phyloP scores from a whole-genome alignment of 2,329 filamentous ascomycete genomes.

The Aspergillus brunneoviolaceus region DNA sequence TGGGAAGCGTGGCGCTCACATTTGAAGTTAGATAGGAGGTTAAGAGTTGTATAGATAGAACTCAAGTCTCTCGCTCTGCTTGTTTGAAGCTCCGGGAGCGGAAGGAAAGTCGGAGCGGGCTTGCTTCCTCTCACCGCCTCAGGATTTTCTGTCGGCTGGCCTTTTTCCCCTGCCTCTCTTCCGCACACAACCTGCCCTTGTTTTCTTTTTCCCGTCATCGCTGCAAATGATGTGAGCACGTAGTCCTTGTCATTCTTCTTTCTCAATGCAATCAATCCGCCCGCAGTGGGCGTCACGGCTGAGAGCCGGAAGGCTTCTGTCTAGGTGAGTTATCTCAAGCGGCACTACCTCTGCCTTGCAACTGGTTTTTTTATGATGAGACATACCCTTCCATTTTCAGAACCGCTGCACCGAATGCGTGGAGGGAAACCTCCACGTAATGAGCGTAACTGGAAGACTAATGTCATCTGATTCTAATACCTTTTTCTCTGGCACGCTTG shows the following conservation, averaged over 20 bases:
- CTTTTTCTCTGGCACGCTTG: not conserved
- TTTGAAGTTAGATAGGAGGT: not conserved
- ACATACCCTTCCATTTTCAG: slow-evolving; percentile 46
- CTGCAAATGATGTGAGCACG: slow-evolving; percentile 26
- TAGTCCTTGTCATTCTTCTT: slow-evolving; percentile 14
- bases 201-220: slow-evolving; percentile 12
- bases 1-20: not conserved
- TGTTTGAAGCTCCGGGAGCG: slow-evolving; percentile 13
- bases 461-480: slow-evolving; percentile 20
- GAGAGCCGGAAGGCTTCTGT: slow-evolving; percentile 27
- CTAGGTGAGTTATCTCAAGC: slow-evolving; percentile 35
- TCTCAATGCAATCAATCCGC: slow-evolving; percentile 42
- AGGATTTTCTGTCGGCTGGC: slow-evolving; percentile 16
- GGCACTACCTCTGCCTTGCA: slow-evolving; percentile 7
- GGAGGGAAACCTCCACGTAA: slow-evolving; percentile 37
- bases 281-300: slow-evolving; percentile 36
- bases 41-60: not conserved
- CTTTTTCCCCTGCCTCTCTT: slow-evolving; percentile 3
- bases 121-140: slow-evolving; percentile 15
- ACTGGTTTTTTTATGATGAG: slow-evolving; percentile 42
- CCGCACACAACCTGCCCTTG: slow-evolving; percentile 13
- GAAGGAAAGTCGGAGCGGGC: slow-evolving; percentile 12
- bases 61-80: not conserved
- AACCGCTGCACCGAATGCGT: slow-evolving; percentile 69
- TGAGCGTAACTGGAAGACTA: slow-evolving; percentile 40